Percentiles rank a stretch among this genome's conserved stretches.
Conservation (phyloP, 345 rosid species). For the Gossypioides kirkii region DNA sequence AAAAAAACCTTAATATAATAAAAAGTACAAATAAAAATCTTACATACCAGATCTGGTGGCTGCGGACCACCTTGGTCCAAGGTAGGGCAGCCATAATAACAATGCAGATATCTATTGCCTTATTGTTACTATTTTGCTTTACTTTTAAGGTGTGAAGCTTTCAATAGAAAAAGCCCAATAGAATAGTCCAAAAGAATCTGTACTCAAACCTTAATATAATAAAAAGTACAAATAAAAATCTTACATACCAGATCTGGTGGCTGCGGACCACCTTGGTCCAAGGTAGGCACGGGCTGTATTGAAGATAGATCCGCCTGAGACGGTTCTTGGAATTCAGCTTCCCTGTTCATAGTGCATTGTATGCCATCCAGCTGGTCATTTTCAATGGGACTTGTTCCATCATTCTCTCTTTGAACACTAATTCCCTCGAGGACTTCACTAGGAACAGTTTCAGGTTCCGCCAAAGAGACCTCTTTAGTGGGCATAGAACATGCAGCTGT, state of each 20-base stretch:
- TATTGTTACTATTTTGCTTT: background rate
- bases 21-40: background rate
- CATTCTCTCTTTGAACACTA: constrained; percentile 13
- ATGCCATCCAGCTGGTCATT: constrained; percentile 6
- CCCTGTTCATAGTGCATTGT: constrained; percentile 4
- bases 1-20: background rate
- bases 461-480: constrained; percentile 23
- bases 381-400: constrained; percentile 4
- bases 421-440: constrained; percentile 14
- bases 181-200: background rate
- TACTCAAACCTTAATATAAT: background rate
- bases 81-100: background rate
- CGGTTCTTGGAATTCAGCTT: constrained; percentile 11
- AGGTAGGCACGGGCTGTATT: constrained; percentile 6
- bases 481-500: constrained; percentile 10
- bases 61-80: constrained; percentile 9
- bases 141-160: background rate
- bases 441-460: constrained; percentile 19
- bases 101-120: background rate
- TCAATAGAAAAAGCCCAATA: background rate
- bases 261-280: constrained; percentile 1
- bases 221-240: background rate
- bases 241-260: constrained; percentile 18
- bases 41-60: constrained; percentile 18
- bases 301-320: constrained; percentile 6